Conservation (phyloP, 2,329 filamentous ascomycete genomes). For the Cercospora sp. region DNA sequence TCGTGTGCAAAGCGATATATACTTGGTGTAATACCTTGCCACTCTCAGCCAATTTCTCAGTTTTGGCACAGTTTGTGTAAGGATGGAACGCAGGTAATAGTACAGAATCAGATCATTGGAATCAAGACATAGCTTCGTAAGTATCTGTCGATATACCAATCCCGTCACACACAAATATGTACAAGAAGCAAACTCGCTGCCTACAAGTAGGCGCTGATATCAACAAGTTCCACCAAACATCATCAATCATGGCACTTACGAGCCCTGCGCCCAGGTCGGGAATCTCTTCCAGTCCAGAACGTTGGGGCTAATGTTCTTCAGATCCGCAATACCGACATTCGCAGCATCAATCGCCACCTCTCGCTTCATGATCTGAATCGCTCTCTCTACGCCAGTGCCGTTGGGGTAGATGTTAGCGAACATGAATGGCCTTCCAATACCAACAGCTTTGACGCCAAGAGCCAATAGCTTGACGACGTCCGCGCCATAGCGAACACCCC, state of each 20-base stretch:
- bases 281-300: conserved; percentile 11
- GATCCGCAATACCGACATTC: conserved; percentile 23
- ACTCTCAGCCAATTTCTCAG: background rate
- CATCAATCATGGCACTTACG: background rate
- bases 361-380: conserved; percentile 52
- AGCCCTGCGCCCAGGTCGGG: conserved; percentile 6
- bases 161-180: background rate
- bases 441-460: conserved; percentile 44
- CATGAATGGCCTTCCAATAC: conserved; percentile 54
- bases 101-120: background rate
- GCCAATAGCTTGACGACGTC: conserved; percentile 44
- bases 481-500: conserved; percentile 43
- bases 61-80: background rate
- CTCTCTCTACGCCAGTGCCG: conserved; percentile 57
- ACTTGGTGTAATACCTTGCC: conserved; percentile 14
- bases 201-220: background rate
- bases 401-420: conserved; percentile 51
- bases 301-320: conserved; percentile 21
- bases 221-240: background rate
- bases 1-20: conserved; percentile 13
- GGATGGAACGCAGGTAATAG: background rate
- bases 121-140: background rate
- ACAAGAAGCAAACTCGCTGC: background rate
- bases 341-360: conserved; percentile 44
- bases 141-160: background rate